These are phyloP conservation scores for Vanderwaltozyma polyspora DNA, from an alignment of 805 yeast species.

Conservation along the genomic window DNA sequence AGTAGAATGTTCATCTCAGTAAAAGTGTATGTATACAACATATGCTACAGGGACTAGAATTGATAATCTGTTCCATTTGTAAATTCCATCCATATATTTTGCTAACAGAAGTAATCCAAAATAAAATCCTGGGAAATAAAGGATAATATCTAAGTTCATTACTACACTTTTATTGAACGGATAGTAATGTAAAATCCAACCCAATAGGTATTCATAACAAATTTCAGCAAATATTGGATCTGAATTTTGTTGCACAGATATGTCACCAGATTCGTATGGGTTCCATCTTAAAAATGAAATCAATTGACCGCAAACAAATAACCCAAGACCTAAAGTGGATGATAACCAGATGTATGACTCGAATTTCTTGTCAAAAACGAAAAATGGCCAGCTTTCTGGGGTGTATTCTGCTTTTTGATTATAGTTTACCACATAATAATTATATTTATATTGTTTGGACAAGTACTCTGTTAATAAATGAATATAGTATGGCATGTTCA, in stretches of 20 bases:
- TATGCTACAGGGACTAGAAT: not conserved
- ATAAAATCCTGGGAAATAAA: constrained; percentile 18
- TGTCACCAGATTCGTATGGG: constrained; percentile 7
- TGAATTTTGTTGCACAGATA: not conserved
- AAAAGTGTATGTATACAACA: not conserved
- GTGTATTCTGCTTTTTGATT: constrained; percentile 2
- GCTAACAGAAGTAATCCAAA: constrained; percentile 9
- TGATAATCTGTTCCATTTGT: not conserved
- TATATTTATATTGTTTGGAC: constrained; percentile 12
- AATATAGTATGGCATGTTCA: not conserved
- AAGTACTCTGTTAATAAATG: constrained; percentile 2
- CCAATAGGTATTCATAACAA: constrained; percentile 14
- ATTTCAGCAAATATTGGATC: constrained; percentile 7
- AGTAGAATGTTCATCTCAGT: not conserved
- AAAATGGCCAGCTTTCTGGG: constrained; percentile 15
- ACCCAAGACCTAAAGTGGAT: constrained; percentile 7
- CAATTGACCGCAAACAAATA: constrained; percentile 3
- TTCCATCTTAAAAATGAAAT: constrained; percentile 8
- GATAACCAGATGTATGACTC: constrained; percentile 11
- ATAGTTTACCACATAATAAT: constrained; percentile 11
- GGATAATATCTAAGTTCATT: constrained; percentile 7
- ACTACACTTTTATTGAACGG: constrained; percentile 15
- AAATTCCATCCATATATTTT: not conserved
- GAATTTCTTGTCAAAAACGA: constrained; percentile 1
- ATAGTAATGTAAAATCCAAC: constrained; percentile 22